Conservation (phyloP, 2,329 filamentous ascomycete species). For the Moelleriella libera region DNA sequence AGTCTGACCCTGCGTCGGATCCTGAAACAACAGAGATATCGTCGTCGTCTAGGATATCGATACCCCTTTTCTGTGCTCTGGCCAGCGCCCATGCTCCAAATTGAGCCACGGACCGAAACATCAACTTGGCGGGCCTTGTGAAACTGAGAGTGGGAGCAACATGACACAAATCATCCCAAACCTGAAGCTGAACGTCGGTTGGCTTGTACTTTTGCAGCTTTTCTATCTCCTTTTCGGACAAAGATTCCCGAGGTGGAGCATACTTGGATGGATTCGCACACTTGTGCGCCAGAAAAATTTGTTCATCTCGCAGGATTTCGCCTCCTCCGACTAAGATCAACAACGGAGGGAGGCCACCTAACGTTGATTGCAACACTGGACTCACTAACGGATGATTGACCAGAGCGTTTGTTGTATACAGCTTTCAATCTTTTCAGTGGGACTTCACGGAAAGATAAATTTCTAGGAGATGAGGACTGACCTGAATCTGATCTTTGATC, state of each 20-base stretch:
- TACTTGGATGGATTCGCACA: constrained; percentile 73
- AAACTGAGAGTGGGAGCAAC: constrained; percentile 89
- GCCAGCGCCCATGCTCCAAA: constrained; percentile 89
- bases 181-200: constrained; percentile 84
- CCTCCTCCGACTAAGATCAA: constrained; percentile 79
- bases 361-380: constrained; percentile 70
- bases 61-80: constrained; percentile 62
- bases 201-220: constrained; percentile 56
- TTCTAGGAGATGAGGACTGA: constrained; percentile 18
- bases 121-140: constrained; percentile 87
- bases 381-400: constrained; percentile 82
- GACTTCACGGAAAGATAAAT: background rate
- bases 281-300: constrained; percentile 91
- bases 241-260: constrained; percentile 47
- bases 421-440: constrained; percentile 23
- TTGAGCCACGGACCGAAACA: constrained; percentile 85
- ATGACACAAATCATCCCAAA: constrained; percentile 93
- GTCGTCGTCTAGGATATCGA: constrained; percentile 73
- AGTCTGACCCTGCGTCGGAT: constrained; percentile 27
- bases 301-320: constrained; percentile 83
- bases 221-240: constrained; percentile 48
- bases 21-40: constrained; percentile 59
- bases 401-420: constrained; percentile 72
- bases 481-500: constrained; percentile 85
- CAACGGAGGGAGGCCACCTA: constrained; percentile 80